These are phyloP conservation scores for Keithomyces neogunnii DNA, from an alignment of 2,329 filamentous ascomycete genomes.

Conservation along the genomic window DNA sequence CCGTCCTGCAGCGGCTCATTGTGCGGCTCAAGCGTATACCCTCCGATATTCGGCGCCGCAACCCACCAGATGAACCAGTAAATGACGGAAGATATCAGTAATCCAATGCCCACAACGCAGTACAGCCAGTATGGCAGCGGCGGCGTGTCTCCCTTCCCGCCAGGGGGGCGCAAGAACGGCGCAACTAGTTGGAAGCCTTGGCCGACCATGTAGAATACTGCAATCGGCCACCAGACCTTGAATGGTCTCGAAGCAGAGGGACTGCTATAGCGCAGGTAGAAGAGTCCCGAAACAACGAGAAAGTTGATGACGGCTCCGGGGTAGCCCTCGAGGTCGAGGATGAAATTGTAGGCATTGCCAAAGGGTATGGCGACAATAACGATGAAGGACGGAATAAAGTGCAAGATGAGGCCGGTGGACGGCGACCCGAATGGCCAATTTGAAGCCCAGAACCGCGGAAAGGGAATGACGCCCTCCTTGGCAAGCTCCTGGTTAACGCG, in stretches of 20 bases:
- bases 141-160: slow-evolving; percentile 13
- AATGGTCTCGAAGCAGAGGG: slow-evolving; percentile 11
- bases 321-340: slow-evolving; percentile 37
- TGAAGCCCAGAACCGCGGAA: slow-evolving; percentile 44
- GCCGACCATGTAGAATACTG: slow-evolving; percentile 12
- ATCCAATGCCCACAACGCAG: slow-evolving; percentile 13
- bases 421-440: slow-evolving; percentile 60
- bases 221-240: slow-evolving; percentile 13
- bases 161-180: slow-evolving; percentile 12
- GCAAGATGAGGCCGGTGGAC: slow-evolving; percentile 27
- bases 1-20: slow-evolving; percentile 14
- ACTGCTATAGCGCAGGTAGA: slow-evolving; percentile 10
- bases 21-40: slow-evolving; percentile 11
- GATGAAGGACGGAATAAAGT: slow-evolving; percentile 31
- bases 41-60: slow-evolving; percentile 10
- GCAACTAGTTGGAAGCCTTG: slow-evolving; percentile 14
- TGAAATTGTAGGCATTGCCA: slow-evolving; percentile 61
- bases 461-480: no score
- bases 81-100: slow-evolving; percentile 11
- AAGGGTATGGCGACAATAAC: slow-evolving; percentile 59
- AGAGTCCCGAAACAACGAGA: slow-evolving; percentile 10
- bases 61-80: slow-evolving; percentile 16
- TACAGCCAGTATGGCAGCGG: slow-evolving; percentile 16
- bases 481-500: no score
- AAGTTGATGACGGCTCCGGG: slow-evolving; percentile 3